A percentile compares a stretch with the other conserved stretches of the same genome.
Evolutionary conservation across 257 asterid genomes (phyloP).

Genomic region (Dorcoceras hygrometricum): DNA sequence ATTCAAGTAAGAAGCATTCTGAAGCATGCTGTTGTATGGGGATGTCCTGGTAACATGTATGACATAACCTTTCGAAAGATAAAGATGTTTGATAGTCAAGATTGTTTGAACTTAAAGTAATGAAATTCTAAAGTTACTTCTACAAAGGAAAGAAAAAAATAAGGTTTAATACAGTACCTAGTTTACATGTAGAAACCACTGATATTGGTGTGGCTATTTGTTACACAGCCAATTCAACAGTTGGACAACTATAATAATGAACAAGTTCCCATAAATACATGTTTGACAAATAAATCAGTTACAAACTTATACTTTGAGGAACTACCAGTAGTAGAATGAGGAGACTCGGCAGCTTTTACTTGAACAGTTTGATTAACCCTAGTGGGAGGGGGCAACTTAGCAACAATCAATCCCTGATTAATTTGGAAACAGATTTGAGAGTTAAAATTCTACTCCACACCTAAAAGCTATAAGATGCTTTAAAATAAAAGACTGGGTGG

Average conservation of each 20-base stretch:
- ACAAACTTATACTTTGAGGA: neutral
- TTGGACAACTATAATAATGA: neutral
- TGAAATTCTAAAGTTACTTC: neutral
- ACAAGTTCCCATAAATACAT: neutral
- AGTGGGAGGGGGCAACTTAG: constrained; percentile 42
- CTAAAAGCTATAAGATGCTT: neutral
- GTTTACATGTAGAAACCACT: neutral
- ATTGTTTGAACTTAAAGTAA: neutral
- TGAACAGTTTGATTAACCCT: constrained; percentile 36
- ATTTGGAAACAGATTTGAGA: constrained; percentile 14
- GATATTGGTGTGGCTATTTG: neutral
- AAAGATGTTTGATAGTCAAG: neutral
- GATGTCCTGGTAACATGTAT: neutral
- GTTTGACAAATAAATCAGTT: neutral
- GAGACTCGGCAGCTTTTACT: constrained; percentile 34
- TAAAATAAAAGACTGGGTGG: neutral
- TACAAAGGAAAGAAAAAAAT: too few species aligned
- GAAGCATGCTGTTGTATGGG: neutral
- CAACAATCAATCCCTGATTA: constrained; percentile 49
- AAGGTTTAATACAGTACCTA: neutral
- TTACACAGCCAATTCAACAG: neutral
- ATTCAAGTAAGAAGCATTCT: neutral
- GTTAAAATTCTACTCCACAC: constrained; percentile 14
- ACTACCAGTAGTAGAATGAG: constrained; percentile 44
- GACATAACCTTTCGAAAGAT: neutral